Conservation (phyloP, 2,329 filamentous ascomycete genomes). For the Pseudogymnoascus sp. region DNA sequence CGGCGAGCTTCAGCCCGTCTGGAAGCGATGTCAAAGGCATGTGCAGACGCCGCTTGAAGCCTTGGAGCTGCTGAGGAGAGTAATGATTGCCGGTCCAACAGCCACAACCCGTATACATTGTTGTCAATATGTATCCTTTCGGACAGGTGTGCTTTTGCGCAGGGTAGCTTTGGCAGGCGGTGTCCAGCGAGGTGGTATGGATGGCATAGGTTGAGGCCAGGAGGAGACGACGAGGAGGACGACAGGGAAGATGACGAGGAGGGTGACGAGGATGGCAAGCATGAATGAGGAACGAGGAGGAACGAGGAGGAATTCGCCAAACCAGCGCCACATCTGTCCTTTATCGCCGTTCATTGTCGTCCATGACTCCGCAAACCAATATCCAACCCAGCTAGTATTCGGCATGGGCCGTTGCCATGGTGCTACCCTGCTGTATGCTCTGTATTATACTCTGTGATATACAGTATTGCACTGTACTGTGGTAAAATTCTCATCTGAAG, state of each 20-base stretch:
- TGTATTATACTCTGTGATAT: neutral
- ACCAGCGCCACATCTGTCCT: neutral
- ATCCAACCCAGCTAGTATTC: neutral
- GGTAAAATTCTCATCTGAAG: neutral
- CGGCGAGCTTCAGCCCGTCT: neutral
- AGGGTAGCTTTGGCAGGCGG: neutral
- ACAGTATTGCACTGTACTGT: neutral
- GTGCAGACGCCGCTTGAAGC: neutral
- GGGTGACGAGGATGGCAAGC: neutral
- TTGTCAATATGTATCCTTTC: neutral
- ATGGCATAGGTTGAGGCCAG: neutral
- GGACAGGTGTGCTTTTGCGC: neutral
- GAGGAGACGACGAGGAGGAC: neutral
- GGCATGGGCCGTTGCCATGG: neutral
- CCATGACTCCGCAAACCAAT: neutral
- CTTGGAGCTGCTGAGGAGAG: neutral
- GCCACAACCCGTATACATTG: neutral
- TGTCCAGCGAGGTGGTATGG: neutral
- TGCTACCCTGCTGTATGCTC: neutral
- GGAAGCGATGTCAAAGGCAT: neutral
- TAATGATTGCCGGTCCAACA: slow-evolving; percentile 1
- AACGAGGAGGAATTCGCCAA: neutral
- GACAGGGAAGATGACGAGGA: neutral
- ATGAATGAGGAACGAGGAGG: neutral
- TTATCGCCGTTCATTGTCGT: neutral